A percentile compares a stretch with the other conserved stretches of the same genome.
phyloP scores from a whole-genome alignment of 139 green algal species.

The Ulvella scutata region DNA sequence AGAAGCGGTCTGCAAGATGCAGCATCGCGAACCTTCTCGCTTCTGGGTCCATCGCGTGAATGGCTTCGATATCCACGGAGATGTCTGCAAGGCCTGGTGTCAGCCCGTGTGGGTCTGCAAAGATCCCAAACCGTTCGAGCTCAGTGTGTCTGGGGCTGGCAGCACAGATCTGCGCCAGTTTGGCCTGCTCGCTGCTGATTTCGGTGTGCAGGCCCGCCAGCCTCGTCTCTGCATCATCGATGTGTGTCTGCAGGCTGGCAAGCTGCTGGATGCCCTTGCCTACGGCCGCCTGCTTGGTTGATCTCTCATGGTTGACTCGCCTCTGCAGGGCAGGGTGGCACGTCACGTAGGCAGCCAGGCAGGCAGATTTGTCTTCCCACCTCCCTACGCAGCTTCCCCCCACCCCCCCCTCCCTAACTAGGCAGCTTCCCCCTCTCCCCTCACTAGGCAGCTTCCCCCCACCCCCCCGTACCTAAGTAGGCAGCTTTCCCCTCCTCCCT shows the following conservation, averaged over 20 bases:
- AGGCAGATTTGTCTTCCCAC: too few relatives aligned
- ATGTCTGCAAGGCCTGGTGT: background rate
- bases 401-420: too few relatives aligned
- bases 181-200: background rate
- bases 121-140: background rate
- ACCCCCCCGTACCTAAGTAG: too few relatives aligned
- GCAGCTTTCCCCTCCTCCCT: too few relatives aligned
- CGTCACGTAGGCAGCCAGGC: too few relatives aligned
- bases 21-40: background rate
- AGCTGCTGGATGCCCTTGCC: background rate
- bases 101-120: background rate
- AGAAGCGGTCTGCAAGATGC: background rate
- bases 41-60: background rate
- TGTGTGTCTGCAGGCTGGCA: background rate
- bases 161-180: background rate
- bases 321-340: too few relatives aligned
- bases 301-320: background rate
- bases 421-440: too few relatives aligned
- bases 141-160: background rate
- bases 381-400: too few relatives aligned
- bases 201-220: background rate
- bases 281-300: background rate
- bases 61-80: background rate
- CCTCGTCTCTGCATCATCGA: background rate
- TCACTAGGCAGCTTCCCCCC: too few relatives aligned